These are phyloP conservation scores for Cladosporium velox DNA, from an alignment of 2,329 filamentous ascomycete species.

Conservation along the genomic window DNA sequence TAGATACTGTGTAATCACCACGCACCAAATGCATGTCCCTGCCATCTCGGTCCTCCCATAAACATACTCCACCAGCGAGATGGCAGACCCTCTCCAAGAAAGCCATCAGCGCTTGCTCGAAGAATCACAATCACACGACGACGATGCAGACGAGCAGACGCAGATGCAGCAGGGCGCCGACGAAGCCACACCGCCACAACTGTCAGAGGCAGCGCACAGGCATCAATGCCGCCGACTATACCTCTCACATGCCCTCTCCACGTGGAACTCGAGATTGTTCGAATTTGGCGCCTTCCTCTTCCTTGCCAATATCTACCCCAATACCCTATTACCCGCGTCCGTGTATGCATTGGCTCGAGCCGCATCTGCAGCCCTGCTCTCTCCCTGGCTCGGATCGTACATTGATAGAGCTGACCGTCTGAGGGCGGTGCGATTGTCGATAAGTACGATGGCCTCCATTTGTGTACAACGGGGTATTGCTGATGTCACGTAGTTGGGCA, in stretches of 20 bases:
- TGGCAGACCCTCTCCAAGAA: background rate
- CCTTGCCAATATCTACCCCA: conserved; percentile 47
- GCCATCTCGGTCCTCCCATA: too few species aligned
- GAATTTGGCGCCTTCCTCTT: conserved; percentile 55
- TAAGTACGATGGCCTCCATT: conserved; percentile 29
- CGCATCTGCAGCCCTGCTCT: conserved; percentile 59
- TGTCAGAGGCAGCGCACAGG: background rate
- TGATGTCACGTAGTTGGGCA: conserved; percentile 28
- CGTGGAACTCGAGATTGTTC: conserved; percentile 53
- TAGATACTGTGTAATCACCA: too few species aligned
- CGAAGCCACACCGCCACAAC: background rate
- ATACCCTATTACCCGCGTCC: conserved; percentile 66
- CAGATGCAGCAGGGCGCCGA: conserved; percentile 8
- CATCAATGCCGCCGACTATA: conserved; percentile 39
- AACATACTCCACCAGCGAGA: background rate
- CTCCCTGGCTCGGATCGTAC: conserved; percentile 58
- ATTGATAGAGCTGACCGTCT: conserved; percentile 57
- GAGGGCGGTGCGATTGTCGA: conserved; percentile 42
- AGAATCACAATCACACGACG: background rate
- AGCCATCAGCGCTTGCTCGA: conserved; percentile 4
- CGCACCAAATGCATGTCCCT: too few species aligned
- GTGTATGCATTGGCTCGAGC: conserved; percentile 67
- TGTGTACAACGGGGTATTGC: background rate
- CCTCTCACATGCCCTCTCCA: conserved; percentile 50
- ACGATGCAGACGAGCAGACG: background rate